Base-by-base conservation (phyloP, 345 rosid genomes). In the Pistacia integerrima region DNA sequence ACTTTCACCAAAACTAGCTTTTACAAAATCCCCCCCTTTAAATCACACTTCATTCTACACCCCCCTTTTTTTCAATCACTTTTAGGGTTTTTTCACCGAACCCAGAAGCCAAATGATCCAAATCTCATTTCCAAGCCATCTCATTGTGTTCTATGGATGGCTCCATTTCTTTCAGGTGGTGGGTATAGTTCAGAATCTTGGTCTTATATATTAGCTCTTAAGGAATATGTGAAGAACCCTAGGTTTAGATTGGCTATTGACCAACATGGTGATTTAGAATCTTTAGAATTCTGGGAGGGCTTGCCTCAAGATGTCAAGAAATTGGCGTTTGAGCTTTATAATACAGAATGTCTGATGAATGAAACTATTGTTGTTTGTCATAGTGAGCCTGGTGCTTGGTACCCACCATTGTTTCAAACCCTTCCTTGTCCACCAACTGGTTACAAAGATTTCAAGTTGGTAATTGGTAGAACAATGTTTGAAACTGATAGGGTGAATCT, bases 361-460 rank as follows among this genome's bases (percentile, higher is more conserved):
- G 88, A 88, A 83, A 94, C 94, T 54, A 73, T 92, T 56, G 96
- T 92, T 33, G 78, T 94, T 22, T 94, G 98, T 77, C 97, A 92
- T 68, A 94, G 98, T 69, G 97, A 92, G 84, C 98, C 97, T 51
- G 94, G 98, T 63, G 98, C 97, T 78, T 92, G 98, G 97, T 77
- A 91, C 69, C 97, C 98, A 0, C 94, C 97, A 11, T 79, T 94
- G 85, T 94, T 91, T 62, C 77, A 94, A 71, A 94, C 97, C 1
- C 77, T 83, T 62, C 97, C 94, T 70, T 94, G 97, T 77, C 97
- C 97, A 18, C 97, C 92, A 3, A 68, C 78, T 36, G 97, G 90
- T 52, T 92, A 91, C 72, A 80, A 57, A 11, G 79, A 79, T 61
- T 88, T 82, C 75, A 61, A 72, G 81, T 80, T 74, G 65, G 89